These are phyloP conservation scores for Ambrosiella beaveri DNA, from an alignment of 2,329 filamentous ascomycete species.

Conservation along the genomic window DNA sequence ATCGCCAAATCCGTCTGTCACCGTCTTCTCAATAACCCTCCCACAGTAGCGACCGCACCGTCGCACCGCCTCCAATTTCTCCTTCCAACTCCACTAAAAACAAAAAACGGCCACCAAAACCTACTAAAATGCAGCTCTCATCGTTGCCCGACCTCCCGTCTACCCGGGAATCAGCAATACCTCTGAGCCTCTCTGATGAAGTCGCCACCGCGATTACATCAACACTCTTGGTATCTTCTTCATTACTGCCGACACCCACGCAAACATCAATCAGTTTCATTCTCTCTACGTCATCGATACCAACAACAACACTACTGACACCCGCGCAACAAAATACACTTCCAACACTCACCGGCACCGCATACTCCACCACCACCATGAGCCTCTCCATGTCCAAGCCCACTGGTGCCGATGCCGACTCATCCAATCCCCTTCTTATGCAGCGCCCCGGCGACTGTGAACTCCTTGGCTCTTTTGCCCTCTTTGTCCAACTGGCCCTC, in stretches of 20 bases:
- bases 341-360: conserved; percentile 9
- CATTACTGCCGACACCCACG: background rate
- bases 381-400: conserved; percentile 18
- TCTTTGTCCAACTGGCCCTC: conserved; percentile 75
- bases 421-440: conserved; percentile 15
- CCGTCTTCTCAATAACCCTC: no score
- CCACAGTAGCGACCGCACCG: no score
- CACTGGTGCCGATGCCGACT: conserved; percentile 17
- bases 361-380: conserved; percentile 8
- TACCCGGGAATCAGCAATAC: background rate
- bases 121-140: conserved; percentile 8
- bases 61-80: no score
- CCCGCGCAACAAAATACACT: background rate
- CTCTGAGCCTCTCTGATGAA: conserved; percentile 5
- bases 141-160: conserved; percentile 2
- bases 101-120: background rate
- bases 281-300: background rate
- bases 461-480: conserved; percentile 75
- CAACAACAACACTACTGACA: background rate
- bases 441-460: conserved; percentile 52
- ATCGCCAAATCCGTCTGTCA: no score
- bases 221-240: background rate
- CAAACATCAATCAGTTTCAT: background rate
- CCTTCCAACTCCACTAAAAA: background rate
- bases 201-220: conserved; percentile 1